These are phyloP conservation scores for Moringa oleifera DNA, from an alignment of 345 rosid species.

Conservation along the genomic window DNA sequence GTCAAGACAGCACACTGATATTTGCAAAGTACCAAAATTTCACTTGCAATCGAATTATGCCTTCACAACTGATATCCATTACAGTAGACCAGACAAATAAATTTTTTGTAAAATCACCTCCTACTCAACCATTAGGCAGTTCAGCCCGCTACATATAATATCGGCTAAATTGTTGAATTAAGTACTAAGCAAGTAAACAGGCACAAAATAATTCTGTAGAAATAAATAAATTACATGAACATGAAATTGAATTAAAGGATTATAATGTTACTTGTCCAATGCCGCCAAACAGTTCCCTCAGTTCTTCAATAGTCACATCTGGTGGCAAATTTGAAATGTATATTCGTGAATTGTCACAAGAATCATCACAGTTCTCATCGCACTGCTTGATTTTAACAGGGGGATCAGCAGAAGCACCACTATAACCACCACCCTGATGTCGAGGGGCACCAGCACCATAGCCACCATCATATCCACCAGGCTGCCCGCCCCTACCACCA, in stretches of 20 bases:
- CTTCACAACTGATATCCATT: not conserved
- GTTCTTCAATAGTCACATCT: slow-evolving; percentile 84
- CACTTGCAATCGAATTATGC: not conserved
- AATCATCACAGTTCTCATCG: slow-evolving; percentile 70
- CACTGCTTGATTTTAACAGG: slow-evolving; percentile 75
- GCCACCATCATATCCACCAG: slow-evolving; percentile 32
- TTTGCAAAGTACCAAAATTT: not conserved
- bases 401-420: slow-evolving; percentile 36
- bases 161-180: not conserved
- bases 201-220: not conserved
- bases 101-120: not conserved
- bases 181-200: slow-evolving; percentile 1
- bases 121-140: not conserved
- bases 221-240: not conserved
- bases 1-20: not conserved
- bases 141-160: not conserved
- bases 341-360: slow-evolving; percentile 89
- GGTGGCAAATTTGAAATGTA: slow-evolving; percentile 95
- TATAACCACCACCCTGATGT: slow-evolving; percentile 47
- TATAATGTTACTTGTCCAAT: slow-evolving; percentile 78
- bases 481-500: slow-evolving; percentile 45
- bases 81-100: not conserved
- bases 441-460: slow-evolving; percentile 52
- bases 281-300: slow-evolving; percentile 92
- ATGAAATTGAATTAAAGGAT: not conserved